Evolutionary conservation across 345 rosid species (phyloP).

Genomic region (Ricinus communis): DNA sequence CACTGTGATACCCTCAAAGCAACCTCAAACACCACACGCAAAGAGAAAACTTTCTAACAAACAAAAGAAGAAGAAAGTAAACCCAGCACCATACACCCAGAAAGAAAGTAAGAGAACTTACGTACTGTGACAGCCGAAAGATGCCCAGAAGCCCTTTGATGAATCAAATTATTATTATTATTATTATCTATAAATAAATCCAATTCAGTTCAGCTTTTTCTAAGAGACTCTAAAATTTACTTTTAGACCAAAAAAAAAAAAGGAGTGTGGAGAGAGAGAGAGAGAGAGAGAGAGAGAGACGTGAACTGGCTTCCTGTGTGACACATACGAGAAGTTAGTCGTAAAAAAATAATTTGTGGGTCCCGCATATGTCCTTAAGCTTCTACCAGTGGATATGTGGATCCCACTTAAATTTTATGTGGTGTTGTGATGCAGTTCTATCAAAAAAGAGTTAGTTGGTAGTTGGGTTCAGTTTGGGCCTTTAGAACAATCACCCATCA

Average conservation of each 20-base stretch:
- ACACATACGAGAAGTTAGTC: background rate
- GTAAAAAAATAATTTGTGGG: background rate
- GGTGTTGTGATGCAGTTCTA: no score
- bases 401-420: no score
- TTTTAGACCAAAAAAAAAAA: background rate
- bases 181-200: background rate
- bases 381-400: background rate
- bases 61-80: background rate
- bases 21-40: background rate
- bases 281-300: background rate
- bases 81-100: background rate
- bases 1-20: background rate
- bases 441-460: background rate
- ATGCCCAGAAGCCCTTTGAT: slow-evolving; percentile 4
- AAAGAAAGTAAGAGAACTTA: slow-evolving; percentile 5
- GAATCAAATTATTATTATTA: slow-evolving; percentile 7
- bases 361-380: background rate
- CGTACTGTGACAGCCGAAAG: background rate
- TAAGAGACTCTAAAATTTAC: background rate
- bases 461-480: background rate
- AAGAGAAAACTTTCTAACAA: background rate
- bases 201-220: background rate
- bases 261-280: background rate
- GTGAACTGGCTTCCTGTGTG: slow-evolving; percentile 1
- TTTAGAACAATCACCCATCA: background rate